These are phyloP conservation scores for Dactylonectria estremocensis DNA, from an alignment of 2,329 filamentous ascomycete species.

Conservation along the genomic window DNA sequence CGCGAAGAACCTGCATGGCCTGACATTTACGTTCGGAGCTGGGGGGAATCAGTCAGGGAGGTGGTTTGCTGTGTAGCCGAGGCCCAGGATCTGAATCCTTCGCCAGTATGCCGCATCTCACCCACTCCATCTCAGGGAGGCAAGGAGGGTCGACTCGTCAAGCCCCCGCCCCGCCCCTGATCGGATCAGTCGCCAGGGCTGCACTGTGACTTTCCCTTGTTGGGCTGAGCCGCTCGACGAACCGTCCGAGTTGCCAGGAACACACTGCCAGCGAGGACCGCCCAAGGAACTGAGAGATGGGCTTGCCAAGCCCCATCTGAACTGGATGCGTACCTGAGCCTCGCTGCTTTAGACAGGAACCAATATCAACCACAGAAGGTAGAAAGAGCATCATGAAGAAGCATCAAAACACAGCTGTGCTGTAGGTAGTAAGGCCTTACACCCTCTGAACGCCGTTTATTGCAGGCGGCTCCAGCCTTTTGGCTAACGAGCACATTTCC, in stretches of 20 bases:
- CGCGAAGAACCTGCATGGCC: slow-evolving; percentile 8
- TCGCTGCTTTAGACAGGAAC: too few relatives aligned
- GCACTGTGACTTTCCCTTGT: slow-evolving; percentile 1
- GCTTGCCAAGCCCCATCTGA: too few relatives aligned
- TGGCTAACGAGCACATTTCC: too few relatives aligned
- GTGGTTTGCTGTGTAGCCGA: background rate
- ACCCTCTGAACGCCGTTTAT: too few relatives aligned
- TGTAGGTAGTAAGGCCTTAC: too few relatives aligned
- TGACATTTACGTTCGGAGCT: background rate
- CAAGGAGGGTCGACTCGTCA: background rate
- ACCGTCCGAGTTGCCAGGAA: slow-evolving; percentile 4
- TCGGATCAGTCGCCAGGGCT: background rate
- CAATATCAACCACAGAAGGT: too few relatives aligned
- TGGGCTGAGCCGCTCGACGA: slow-evolving; percentile 7
- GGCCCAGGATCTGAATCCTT: background rate
- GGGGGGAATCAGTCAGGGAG: slow-evolving; percentile 20
- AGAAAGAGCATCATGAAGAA: too few relatives aligned
- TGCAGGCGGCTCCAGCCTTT: too few relatives aligned
- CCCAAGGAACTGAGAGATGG: too few relatives aligned
- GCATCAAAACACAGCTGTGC: too few relatives aligned
- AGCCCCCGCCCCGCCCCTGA: background rate
- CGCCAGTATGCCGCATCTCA: background rate
- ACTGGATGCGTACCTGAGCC: too few relatives aligned
- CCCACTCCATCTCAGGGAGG: slow-evolving; percentile 7
- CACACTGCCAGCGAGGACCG: too few relatives aligned